Conservation (phyloP, 768 basidiomycete species). For the Boletus patriciae region DNA sequence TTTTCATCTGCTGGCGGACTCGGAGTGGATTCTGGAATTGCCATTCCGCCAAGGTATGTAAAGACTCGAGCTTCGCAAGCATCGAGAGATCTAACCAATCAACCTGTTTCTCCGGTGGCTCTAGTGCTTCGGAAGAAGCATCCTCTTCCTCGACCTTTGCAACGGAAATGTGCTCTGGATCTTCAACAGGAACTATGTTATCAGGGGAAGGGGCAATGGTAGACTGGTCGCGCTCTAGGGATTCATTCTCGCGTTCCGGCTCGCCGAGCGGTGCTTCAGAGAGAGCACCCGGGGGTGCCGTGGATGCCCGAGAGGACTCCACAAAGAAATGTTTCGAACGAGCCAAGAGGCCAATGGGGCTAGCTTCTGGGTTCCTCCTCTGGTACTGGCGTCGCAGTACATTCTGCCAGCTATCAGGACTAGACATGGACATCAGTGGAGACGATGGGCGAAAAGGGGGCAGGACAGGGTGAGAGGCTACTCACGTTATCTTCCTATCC, state of each 20-base stretch:
- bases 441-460: constrained; percentile 17
- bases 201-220: constrained; percentile 4
- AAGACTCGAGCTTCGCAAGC: constrained; percentile 69
- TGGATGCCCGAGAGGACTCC: constrained; percentile 33
- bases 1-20: constrained; percentile 70
- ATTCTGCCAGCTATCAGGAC: constrained; percentile 77
- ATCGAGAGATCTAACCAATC: constrained; percentile 75
- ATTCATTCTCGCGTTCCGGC: constrained; percentile 14
- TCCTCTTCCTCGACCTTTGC: constrained; percentile 29
- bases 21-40: constrained; percentile 79
- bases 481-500: constrained; percentile 79
- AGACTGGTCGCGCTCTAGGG: constrained; percentile 8
- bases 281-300: constrained; percentile 18
- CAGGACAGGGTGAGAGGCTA: constrained; percentile 19
- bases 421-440: constrained; percentile 32
- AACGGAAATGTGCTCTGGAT: neutral
- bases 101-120: constrained; percentile 42
- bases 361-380: constrained; percentile 67
- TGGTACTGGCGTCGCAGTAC: constrained; percentile 74
- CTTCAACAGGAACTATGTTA: neutral
- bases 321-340: constrained; percentile 22
- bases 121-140: constrained; percentile 9
- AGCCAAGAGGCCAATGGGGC: constrained; percentile 62
- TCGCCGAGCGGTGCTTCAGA: constrained; percentile 11
- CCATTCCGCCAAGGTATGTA: constrained; percentile 79